Percentiles rank a stretch among this genome's conserved stretches.
These are phyloP conservation scores for Boechera stricta DNA, from an alignment of 345 rosid species.

Conservation along the genomic window DNA sequence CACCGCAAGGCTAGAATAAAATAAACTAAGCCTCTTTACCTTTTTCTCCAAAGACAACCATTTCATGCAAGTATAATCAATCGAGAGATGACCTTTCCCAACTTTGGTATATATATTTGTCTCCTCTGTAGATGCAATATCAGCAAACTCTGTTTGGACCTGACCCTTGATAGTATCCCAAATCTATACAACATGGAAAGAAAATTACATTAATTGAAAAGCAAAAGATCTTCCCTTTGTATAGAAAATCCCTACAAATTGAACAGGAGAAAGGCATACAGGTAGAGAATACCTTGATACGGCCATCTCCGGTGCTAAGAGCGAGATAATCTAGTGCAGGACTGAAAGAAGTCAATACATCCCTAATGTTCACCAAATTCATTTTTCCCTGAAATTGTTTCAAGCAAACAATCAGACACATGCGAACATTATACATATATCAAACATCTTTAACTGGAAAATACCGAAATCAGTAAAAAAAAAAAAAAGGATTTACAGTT, in stretches of 20 bases:
- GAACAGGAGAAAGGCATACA: background rate
- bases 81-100: constrained; percentile 68
- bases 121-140: constrained; percentile 57
- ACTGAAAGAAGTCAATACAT: constrained; percentile 76
- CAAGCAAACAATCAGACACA: constrained; percentile 22
- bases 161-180: constrained; percentile 82
- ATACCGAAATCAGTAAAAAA: background rate
- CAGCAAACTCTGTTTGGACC: constrained; percentile 80
- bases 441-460: background rate
- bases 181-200: constrained; percentile 48
- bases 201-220: constrained; percentile 4
- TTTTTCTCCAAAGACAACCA: constrained; percentile 69
- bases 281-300: constrained; percentile 62
- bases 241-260: constrained; percentile 6
- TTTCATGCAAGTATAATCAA: constrained; percentile 85
- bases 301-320: constrained; percentile 81
- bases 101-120: constrained; percentile 48
- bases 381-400: constrained; percentile 53
- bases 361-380: constrained; percentile 72
- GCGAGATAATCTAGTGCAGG: constrained; percentile 82
- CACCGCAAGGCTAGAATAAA: background rate
- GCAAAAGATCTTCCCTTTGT: background rate
- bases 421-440: background rate
- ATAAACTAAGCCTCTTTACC: constrained; percentile 44
- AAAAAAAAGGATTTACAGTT: background rate